Conservation (phyloP, 1,284 basidiomycete species). For the Apiotrichum domesticum region DNA sequence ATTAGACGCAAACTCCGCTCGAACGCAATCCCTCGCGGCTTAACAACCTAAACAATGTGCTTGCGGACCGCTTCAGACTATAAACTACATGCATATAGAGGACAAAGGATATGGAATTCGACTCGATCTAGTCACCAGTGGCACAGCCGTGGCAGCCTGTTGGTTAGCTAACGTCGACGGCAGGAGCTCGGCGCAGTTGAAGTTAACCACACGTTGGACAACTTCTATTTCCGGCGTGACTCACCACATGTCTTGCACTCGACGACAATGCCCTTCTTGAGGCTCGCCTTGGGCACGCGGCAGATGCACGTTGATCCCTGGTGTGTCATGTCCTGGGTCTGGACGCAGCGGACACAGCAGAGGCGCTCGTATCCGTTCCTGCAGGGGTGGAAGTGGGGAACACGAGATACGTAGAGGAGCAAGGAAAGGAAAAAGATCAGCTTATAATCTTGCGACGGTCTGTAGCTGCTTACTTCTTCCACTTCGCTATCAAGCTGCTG, state of each 20-base stretch:
- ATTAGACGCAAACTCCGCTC: too few species aligned
- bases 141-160: conserved; percentile 2
- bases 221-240: conserved; percentile 28
- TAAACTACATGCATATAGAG: conserved; percentile 1
- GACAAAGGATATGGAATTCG: not conserved
- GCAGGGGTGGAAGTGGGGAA: not conserved
- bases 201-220: not conserved
- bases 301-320: conserved; percentile 99
- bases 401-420: not conserved
- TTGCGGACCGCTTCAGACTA: not conserved
- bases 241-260: conserved; percentile 94
- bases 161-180: not conserved
- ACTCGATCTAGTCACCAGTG: not conserved
- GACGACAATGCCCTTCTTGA: conserved; percentile 86
- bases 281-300: conserved; percentile 88
- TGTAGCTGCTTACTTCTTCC: conserved; percentile 66
- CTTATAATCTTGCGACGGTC: not conserved
- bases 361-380: conserved; percentile 90
- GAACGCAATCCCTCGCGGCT: too few species aligned
- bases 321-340: conserved; percentile 98
- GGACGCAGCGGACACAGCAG: conserved; percentile 95
- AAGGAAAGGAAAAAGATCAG: not conserved
- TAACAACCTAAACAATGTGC: too few species aligned
- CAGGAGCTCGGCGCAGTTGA: not conserved
- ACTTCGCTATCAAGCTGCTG: conserved; percentile 91